Percentiles rank a stretch among this genome's conserved stretches.
Evolutionary conservation across 495 filamentous ascomycete species (phyloP).

Genomic region (Lasiosphaeriaceae sp.): DNA sequence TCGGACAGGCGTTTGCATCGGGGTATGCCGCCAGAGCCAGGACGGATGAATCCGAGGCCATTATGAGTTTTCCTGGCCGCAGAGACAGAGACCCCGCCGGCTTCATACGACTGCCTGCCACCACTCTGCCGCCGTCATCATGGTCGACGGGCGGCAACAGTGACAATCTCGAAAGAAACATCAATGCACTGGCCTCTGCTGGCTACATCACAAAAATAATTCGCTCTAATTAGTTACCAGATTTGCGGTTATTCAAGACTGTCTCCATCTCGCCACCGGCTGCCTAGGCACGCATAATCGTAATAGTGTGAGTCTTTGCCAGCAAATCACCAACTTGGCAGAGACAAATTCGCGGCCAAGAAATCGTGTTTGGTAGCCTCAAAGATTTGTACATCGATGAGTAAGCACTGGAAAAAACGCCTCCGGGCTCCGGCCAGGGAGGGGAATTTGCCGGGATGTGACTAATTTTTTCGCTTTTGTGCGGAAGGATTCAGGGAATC

Average conservation of each 20-base stretch:
- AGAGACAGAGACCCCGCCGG: too few species aligned
- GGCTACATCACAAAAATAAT: too few species aligned
- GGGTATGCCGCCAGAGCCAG: too few species aligned
- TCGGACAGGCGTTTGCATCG: too few species aligned
- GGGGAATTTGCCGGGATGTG: background rate
- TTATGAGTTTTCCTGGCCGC: too few species aligned
- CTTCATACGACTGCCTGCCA: too few species aligned
- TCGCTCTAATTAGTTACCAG: background rate
- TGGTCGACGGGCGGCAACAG: too few species aligned
- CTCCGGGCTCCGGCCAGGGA: background rate
- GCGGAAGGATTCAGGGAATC: background rate
- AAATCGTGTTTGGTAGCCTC: too few species aligned
- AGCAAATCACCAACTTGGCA: background rate
- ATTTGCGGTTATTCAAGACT: background rate
- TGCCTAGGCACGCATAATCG: background rate
- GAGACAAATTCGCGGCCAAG: background rate
- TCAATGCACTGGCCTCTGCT: too few species aligned
- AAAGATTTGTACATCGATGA: background rate
- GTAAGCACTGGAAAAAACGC: background rate
- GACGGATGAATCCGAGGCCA: too few species aligned
- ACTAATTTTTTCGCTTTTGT: background rate
- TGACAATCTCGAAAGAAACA: too few species aligned
- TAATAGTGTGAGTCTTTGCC: background rate
- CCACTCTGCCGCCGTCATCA: too few species aligned
- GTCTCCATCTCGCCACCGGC: background rate